Evolutionary conservation across 768 basidiomycete genomes (phyloP), one percentile per base, ranked within the genome.

Genomic region (Rhizopogon vesiculosus): DNA sequence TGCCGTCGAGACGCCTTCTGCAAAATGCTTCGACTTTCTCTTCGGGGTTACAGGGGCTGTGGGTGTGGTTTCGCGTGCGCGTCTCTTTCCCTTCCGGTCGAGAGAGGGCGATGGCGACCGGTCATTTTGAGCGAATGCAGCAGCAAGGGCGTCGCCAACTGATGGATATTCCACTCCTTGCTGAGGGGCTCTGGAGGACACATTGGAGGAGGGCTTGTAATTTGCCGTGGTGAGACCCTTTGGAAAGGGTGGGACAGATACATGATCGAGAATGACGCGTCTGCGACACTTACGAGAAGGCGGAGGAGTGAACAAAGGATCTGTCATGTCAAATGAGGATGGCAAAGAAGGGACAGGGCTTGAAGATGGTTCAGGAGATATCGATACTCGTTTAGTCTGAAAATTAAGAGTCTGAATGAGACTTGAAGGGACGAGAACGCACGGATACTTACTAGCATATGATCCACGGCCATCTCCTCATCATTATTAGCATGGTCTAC

Each of bases 241-340:
- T 5, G 64, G 62, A 29, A 70, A 49, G 1, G 59, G 13, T 29
- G 69, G 69, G 12, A 56, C 64, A 5, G 56, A 54, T 7, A 71
- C 5, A 50, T 63, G 45, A 44, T 62, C 57, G 2, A 71, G 31
- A 35, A 57, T 4, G 6, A 43, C 1, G 13, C 59, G 58, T 3
- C 51, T 18, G 1, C 57, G 68, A 49, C 35, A 57, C 45, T 44
- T 61, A 7, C 53, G 33, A 6, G 41, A 55, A 3, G 62, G 61
- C 12, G 68, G 66, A 25, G 69, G 70, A 0, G 69, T 70, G 46
- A 70, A 70, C 42, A 71, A 66, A 9, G 64, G 68, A 7, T 48
- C 56, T 19, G 62, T 53, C 3, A 5, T 42, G 22, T 43, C 51
- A 18, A 59, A 46, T 16, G 44, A 41, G 4, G 60, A 45, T 5